Evolutionary conservation across 441 rosid genomes (phyloP), one percentile per base, ranked within the genome.

Genomic region (Adansonia gregorii): DNA sequence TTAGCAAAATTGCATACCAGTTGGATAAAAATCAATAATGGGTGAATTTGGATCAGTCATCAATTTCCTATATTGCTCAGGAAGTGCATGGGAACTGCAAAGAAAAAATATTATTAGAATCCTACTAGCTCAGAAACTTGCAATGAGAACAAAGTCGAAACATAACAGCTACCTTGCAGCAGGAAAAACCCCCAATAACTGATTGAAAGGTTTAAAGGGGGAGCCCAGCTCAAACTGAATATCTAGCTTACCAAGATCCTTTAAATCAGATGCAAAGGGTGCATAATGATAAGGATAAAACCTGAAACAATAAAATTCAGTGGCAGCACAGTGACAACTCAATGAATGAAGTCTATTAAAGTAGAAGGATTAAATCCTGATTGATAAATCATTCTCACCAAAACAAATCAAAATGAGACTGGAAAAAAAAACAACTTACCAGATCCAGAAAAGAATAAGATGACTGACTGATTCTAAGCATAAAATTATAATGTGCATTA

Each of bases 231-330:
- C 93, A 87, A 90, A 96, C 41, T 69, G 83, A 58, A 92, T 91
- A 69, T 93, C 73, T 87, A 94, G 81, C 84, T 88, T 81, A 74
- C 79, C 93, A 64, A 96, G 97, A 78, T 82, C 85, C 85, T 85
- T 96, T 73, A 96, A 89, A 89, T 96, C 99, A 80, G 98, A 94
- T 76, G 99, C 99, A 87, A 96, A 96, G 76, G 99, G 99, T 17
- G 99, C 99, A 85, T 94, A 94, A 79, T 95, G 97, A 78, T 94
- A 95, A 4, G 98, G 99, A 84, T 91, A 95, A 85, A 90, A 96
- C 99, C 99, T 96, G 91, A 77, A 85, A 83, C 11, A 58, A 69
- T 19, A 68, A 54, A 39, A 58, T 49, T 8, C 24, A 35, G 46
- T 15, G 48, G 63, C 72, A 27, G 15, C n/a, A 75, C 6, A 49